Conservation (phyloP, 495 filamentous ascomycete genomes). For the Penicillium salamii region DNA sequence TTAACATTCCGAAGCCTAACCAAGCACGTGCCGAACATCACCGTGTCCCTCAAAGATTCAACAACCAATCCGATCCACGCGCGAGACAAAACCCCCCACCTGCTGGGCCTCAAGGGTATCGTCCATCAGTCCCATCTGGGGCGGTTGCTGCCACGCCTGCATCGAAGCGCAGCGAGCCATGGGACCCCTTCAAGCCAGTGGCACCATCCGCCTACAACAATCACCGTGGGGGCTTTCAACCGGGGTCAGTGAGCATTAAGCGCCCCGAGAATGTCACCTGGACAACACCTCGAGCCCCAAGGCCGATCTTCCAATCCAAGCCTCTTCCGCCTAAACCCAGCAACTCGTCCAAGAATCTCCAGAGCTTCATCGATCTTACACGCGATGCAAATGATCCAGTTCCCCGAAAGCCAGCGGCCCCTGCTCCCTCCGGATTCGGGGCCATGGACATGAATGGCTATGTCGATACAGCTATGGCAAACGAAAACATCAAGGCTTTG, state of each 20-base stretch:
- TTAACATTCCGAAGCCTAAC: slow-evolving; percentile 51
- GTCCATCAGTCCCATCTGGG: slow-evolving; percentile 17
- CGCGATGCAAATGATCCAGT: slow-evolving; percentile 21
- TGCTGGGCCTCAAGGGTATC: slow-evolving; percentile 17
- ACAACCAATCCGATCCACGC: slow-evolving; percentile 19
- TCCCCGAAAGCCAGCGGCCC: not conserved
- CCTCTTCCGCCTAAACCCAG: slow-evolving; percentile 31
- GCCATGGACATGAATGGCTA: slow-evolving; percentile 61
- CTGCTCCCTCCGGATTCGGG: slow-evolving; percentile 31
- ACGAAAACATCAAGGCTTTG: slow-evolving; percentile 81
- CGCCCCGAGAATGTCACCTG: slow-evolving; percentile 43
- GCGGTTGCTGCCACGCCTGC: slow-evolving; percentile 17
- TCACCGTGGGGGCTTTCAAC: slow-evolving; percentile 23
- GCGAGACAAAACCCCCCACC: slow-evolving; percentile 10
- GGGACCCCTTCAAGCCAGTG: slow-evolving; percentile 45
- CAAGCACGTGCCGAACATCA: slow-evolving; percentile 50
- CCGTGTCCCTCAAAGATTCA: slow-evolving; percentile 22
- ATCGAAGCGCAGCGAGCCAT: slow-evolving; percentile 28
- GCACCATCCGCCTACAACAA: slow-evolving; percentile 41
- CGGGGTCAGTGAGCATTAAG: slow-evolving; percentile 40
- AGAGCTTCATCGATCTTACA: slow-evolving; percentile 47
- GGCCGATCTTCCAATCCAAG: slow-evolving; percentile 44
- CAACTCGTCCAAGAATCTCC: slow-evolving; percentile 36
- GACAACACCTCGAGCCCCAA: slow-evolving; percentile 36
- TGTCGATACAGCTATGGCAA: slow-evolving; percentile 73